Percentiles rank a stretch among this genome's conserved stretches.
Evolutionary conservation across 202 grass and related monocot genomes (phyloP).

Genomic region (Setaria viridis): DNA sequence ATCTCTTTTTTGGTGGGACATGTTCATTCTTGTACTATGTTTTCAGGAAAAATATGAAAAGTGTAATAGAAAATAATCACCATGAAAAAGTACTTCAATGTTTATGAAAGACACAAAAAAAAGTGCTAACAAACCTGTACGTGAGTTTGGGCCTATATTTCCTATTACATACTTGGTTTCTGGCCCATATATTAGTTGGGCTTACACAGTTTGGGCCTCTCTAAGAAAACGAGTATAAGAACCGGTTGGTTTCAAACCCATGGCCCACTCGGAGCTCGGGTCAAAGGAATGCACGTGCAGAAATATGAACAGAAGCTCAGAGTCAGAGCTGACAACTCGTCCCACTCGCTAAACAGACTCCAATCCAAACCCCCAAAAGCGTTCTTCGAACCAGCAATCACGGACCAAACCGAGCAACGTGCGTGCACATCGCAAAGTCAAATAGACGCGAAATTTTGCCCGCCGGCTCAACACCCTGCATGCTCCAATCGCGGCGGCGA

Average conservation of each 20-base stretch:
- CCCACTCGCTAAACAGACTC: background rate
- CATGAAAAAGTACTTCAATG: no score
- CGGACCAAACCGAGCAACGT: background rate
- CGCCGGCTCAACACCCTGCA: background rate
- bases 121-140: no score
- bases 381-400: background rate
- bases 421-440: background rate
- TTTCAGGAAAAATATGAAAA: no score
- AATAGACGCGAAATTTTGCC: background rate
- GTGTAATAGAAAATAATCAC: no score
- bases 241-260: background rate
- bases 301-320: background rate
- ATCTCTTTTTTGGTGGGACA: no score
- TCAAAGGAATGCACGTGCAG: background rate
- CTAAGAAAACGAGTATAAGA: background rate
- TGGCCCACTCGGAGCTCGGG: background rate
- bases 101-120: no score
- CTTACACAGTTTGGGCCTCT: background rate
- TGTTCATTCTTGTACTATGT: no score
- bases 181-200: no score
- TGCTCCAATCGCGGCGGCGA: constrained; percentile 6
- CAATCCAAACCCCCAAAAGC: background rate
- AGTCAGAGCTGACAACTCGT: background rate
- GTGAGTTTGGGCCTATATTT: no score
- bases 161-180: no score